phyloP scores from a whole-genome alignment of 768 basidiomycete genomes.

The Leucocoprinus birnbaumii region DNA sequence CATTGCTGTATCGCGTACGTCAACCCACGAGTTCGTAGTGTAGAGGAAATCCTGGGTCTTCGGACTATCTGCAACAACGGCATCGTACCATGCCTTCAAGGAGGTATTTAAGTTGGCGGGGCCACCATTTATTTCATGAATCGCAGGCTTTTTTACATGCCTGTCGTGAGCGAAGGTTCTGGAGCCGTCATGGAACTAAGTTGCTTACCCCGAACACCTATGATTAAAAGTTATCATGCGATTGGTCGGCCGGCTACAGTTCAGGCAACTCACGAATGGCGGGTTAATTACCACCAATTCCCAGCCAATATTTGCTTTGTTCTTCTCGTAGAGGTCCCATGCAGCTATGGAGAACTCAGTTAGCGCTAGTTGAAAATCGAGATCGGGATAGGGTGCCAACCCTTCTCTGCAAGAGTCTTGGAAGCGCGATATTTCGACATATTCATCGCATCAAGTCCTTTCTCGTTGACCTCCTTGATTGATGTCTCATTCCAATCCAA shows the following conservation, averaged over 20 bases:
- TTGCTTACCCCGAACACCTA: slow-evolving; percentile 29
- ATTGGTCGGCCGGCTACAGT: too few species aligned
- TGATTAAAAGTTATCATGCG: neutral
- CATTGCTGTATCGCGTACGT: slow-evolving; percentile 55
- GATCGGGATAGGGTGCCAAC: slow-evolving; percentile 20
- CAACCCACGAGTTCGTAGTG: slow-evolving; percentile 32
- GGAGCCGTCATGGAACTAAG: neutral
- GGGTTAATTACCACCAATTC: slow-evolving; percentile 55
- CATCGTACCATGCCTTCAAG: slow-evolving; percentile 24
- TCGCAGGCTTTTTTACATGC: slow-evolving; percentile 29
- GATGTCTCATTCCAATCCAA: slow-evolving; percentile 60
- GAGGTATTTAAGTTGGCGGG: slow-evolving; percentile 38
- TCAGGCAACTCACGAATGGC: slow-evolving; percentile 36
- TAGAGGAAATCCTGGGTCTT: slow-evolving; percentile 19
- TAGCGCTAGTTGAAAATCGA: too few species aligned
- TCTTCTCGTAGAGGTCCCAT: slow-evolving; percentile 39
- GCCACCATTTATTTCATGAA: slow-evolving; percentile 34
- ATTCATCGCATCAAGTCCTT: slow-evolving; percentile 40
- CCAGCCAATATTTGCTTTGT: slow-evolving; percentile 42
- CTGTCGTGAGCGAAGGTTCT: too few species aligned
- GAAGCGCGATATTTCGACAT: slow-evolving; percentile 54
- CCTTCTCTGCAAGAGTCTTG: slow-evolving; percentile 64
- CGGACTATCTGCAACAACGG: slow-evolving; percentile 19
- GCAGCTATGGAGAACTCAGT: slow-evolving; percentile 26
- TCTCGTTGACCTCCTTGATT: slow-evolving; percentile 39